Percentiles rank a stretch among this genome's conserved stretches.
phyloP scores from a whole-genome alignment of 352 stramenopile genomes.

The Globisporangium spinosum region DNA sequence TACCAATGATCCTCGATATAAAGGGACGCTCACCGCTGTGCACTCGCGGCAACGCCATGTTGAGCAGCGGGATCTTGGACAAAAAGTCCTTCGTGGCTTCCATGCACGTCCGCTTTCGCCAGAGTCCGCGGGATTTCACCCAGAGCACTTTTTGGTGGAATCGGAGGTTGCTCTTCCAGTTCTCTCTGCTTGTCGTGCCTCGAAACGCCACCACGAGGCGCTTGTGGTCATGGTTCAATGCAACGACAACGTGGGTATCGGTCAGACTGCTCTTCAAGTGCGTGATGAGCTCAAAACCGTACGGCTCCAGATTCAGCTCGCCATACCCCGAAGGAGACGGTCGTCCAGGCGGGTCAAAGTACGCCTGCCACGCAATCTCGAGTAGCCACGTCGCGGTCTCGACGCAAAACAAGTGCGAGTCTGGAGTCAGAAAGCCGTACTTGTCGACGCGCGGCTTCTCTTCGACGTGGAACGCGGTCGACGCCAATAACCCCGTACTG shows the following conservation, averaged over 20 bases:
- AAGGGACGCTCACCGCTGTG: slow-evolving; percentile 57
- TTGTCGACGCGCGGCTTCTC: slow-evolving; percentile 55
- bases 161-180: slow-evolving; percentile 88
- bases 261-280: slow-evolving; percentile 68
- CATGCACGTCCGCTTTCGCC: slow-evolving; percentile 49
- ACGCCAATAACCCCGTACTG: slow-evolving; percentile 44
- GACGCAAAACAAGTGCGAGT: slow-evolving; percentile 85
- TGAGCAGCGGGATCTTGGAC: slow-evolving; percentile 77
- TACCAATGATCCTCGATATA: not conserved
- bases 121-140: slow-evolving; percentile 63
- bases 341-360: slow-evolving; percentile 79
- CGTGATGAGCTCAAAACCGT: slow-evolving; percentile 83
- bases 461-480: slow-evolving; percentile 73
- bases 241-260: slow-evolving; percentile 76
- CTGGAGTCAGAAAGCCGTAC: slow-evolving; percentile 58
- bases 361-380: slow-evolving; percentile 83
- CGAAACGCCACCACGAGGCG: slow-evolving; percentile 85
- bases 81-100: slow-evolving; percentile 57
- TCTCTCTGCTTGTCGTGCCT: slow-evolving; percentile 80
- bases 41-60: slow-evolving; percentile 80
- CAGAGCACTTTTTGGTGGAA: slow-evolving; percentile 78
- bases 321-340: slow-evolving; percentile 77
- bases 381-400: slow-evolving; percentile 81
- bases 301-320: slow-evolving; percentile 60
- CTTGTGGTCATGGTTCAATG: slow-evolving; percentile 43